Base-by-base conservation (phyloP, 306 rosid genomes). In the Pterocarpus macrocarpus region DNA sequence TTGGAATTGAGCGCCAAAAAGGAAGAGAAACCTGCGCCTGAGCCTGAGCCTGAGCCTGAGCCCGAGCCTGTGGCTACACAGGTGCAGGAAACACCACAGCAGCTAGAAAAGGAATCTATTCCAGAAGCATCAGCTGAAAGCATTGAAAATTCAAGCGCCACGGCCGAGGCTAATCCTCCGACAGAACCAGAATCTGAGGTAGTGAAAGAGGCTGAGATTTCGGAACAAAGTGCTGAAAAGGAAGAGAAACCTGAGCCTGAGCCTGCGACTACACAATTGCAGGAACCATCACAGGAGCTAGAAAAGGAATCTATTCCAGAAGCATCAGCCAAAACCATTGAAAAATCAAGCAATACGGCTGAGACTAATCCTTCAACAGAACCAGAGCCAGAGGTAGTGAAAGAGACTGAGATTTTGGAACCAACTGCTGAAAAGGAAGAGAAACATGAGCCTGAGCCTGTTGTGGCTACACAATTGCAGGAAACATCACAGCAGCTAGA, bases 151-250 rank as follows among this genome's bases (percentile, higher is more conserved):
- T 38, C 82, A 17, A 75, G 50, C 34, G 49, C 74, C 16, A 5
- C n/a, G 0, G 53, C 35, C 22, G 81, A 55, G 71, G 33, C 59
- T 81, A 22, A 12, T 71, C 85, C 79, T 63, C 56, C 12, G 12
- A 22, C 12, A 77, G 79, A 77, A 45, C 50, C 74, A 65, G 77
- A 63, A 64, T 41, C 8, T 17, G 69, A 81, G 55, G 50, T 50
- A 16, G 80, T 17, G 69, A 78, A 85, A 68, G 78, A 61, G 50
- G 39, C 78, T 57, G 77, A 79, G 47, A 15, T 34, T 76, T 76
- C 14, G 17, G 80, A 80, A 41, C 68, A 72, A 39, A 52, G 71
- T 64, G 17, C 3, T 28, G 28, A 59, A 33, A 47, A 69, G 69
- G 87, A 44, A 52, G 81, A 74, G 80, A 62, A 63, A 67, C 8